Base-by-base conservation (phyloP, 2,329 filamentous ascomycete species). In the Colletotrichum lini region DNA sequence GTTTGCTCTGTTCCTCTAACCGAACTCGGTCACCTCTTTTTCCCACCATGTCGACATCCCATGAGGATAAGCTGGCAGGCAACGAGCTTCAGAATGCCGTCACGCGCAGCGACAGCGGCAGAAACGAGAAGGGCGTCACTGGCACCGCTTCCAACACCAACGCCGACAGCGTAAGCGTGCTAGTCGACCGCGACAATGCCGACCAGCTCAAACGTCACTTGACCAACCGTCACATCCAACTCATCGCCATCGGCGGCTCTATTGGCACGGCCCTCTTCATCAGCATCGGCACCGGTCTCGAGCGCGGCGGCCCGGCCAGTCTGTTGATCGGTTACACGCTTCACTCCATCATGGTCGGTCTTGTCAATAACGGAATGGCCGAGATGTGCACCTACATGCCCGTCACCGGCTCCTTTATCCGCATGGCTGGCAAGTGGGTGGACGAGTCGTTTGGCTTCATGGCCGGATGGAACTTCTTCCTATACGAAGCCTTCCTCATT, bases 361-460 rank as follows among this genome's bases (percentile, higher is more conserved):
- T 90, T 57, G 87, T 92, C 77, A 92, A 91, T 84, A 92, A 91
- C 77, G 86, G 85, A 72, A 84, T 91, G 70, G 90, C 90, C 10
- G 90, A 92, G 78, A 92, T 92, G 90, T 86, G 83, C 40, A 84
- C 85, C 47, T 87, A 87, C 73, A 89, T 90, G 84, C 90, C 91
- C 30, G 85, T 92, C 57, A 86, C 85, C 52, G 90, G 90, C 73
- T 88, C 88, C 2, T 92, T 91, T 77, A 87, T 92, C 73, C 89
- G 90, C 71, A 84, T 92, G 76, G 89, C 89, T 5, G 89, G 90
- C 38, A 84, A 89, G 74, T 92, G 89, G 88, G 88, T 89, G 12
- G 90, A 92, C 77, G 90, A 92, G n/a, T 85, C 90, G 12, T 82
- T 89, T 23, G 90, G 90, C 44, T 91, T 92, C 75, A 85, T 81